phyloP scores from a whole-genome alignment of 208 protist species.

The Balamuthia mandrillaris region DNA sequence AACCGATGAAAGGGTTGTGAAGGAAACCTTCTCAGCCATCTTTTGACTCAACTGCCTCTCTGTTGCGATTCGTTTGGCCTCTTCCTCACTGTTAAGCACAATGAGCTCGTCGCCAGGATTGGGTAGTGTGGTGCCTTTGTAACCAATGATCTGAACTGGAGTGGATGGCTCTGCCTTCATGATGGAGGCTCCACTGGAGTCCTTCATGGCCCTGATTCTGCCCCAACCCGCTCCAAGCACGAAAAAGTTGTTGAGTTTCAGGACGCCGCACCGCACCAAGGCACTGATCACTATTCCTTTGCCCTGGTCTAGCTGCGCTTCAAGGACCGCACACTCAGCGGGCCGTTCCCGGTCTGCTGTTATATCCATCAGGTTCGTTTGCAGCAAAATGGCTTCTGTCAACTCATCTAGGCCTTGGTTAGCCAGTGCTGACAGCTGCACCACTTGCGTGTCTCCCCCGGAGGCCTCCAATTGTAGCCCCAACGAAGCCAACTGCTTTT shows the following conservation, averaged over 20 bases:
- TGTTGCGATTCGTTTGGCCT: constrained; percentile 51
- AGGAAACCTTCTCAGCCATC: not conserved
- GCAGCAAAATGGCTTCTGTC: constrained; percentile 83
- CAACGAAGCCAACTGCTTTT: constrained; percentile 72
- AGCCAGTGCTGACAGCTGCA: constrained; percentile 81
- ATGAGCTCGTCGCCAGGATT: constrained; percentile 56
- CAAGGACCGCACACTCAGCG: constrained; percentile 85
- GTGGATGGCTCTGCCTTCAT: constrained; percentile 44
- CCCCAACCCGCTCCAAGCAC: constrained; percentile 60
- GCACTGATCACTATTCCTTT: constrained; percentile 36
- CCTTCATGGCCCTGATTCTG: constrained; percentile 46
- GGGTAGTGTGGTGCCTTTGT: constrained; percentile 50
- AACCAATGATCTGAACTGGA: constrained; percentile 64
- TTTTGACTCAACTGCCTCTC: constrained; percentile 33
- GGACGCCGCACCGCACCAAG: constrained; percentile 54
- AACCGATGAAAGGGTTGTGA: not conserved
- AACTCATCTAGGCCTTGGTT: constrained; percentile 78
- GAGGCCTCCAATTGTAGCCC: constrained; percentile 85
- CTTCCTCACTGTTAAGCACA: constrained; percentile 48
- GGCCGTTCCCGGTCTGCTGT: constrained; percentile 71
- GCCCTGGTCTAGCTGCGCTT: constrained; percentile 61
- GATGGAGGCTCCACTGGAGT: not conserved
- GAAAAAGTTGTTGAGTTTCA: constrained; percentile 60
- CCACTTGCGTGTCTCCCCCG: constrained; percentile 87
- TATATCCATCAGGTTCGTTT: constrained; percentile 87